Evolutionary conservation across 164 flowering plant species (phyloP).

Genomic region (Protea cynaroides): DNA sequence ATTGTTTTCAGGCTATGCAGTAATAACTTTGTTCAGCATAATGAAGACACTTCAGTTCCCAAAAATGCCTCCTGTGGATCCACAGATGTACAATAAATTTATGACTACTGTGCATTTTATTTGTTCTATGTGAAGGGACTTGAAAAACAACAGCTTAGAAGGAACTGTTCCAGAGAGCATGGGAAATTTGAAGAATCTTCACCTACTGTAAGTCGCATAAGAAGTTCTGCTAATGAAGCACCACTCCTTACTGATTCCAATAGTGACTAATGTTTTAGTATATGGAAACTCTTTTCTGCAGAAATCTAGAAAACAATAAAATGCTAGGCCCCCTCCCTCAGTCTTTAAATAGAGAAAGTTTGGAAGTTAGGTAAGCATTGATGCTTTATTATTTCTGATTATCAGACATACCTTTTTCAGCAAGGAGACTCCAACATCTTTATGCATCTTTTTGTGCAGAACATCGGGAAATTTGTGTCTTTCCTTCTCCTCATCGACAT

Average conservation of each 20-base stretch:
- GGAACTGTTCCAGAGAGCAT: slow-evolving; percentile 72
- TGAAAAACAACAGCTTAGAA: slow-evolving; percentile 64
- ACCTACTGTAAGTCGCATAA: slow-evolving; percentile 49
- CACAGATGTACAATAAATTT: not conserved
- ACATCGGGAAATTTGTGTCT: slow-evolving; percentile 80
- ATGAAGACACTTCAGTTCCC: not conserved
- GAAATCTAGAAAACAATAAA: slow-evolving; percentile 77
- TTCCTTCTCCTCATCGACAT: slow-evolving; percentile 48
- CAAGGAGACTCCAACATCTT: slow-evolving; percentile 6
- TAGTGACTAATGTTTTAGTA: not conserved
- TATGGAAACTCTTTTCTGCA: slow-evolving; percentile 20
- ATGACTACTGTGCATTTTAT: not conserved
- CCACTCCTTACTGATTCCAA: not conserved
- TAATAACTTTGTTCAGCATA: not conserved
- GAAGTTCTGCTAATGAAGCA: not conserved
- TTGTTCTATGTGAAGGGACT: slow-evolving; percentile 45
- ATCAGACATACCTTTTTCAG: not conserved
- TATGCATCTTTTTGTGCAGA: slow-evolving; percentile 34
- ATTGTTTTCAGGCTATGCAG: not conserved
- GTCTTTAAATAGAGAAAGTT: slow-evolving; percentile 52
- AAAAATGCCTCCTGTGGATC: not conserved
- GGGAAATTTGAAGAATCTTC: slow-evolving; percentile 63
- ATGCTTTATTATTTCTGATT: not conserved
- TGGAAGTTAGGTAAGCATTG: slow-evolving; percentile 57
- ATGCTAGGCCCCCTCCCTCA: slow-evolving; percentile 65